These are phyloP conservation scores for Lenwebbia sp. DNA, from an alignment of 345 rosid species.

Conservation along the genomic window DNA sequence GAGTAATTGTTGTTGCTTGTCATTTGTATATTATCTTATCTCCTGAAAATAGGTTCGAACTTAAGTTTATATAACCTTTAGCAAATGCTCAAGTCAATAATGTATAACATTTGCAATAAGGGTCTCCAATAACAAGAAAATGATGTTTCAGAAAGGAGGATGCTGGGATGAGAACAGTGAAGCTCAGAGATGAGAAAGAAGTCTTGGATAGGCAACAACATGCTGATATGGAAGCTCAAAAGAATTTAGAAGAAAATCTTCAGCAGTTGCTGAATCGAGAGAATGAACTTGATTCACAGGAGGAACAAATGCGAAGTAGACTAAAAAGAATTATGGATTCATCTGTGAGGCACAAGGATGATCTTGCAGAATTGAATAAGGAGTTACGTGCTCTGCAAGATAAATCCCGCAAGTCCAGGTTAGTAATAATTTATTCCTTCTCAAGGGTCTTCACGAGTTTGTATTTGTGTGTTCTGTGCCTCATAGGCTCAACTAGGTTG, in stretches of 20 bases:
- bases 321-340: slow-evolving; percentile 47
- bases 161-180: slow-evolving; percentile 84
- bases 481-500: background rate
- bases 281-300: slow-evolving; percentile 65
- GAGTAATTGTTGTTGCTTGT: background rate
- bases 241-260: slow-evolving; percentile 90
- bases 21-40: background rate
- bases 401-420: slow-evolving; percentile 71
- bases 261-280: slow-evolving; percentile 77
- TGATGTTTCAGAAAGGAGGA: slow-evolving; percentile 73
- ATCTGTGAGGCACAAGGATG: slow-evolving; percentile 51
- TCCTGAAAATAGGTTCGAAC: background rate
- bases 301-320: slow-evolving; percentile 64
- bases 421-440: slow-evolving; percentile 9
- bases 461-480: background rate
- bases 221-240: slow-evolving; percentile 78
- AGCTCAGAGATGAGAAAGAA: slow-evolving; percentile 92
- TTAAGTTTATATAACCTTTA: background rate
- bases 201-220: slow-evolving; percentile 88
- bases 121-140: background rate
- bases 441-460: background rate
- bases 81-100: background rate
- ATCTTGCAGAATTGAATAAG: slow-evolving; percentile 42
- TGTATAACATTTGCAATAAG: background rate
- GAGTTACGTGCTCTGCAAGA: slow-evolving; percentile 70